Base-by-base conservation (phyloP, 2,329 filamentous ascomycete species). In the Fonsecaea monophora region DNA sequence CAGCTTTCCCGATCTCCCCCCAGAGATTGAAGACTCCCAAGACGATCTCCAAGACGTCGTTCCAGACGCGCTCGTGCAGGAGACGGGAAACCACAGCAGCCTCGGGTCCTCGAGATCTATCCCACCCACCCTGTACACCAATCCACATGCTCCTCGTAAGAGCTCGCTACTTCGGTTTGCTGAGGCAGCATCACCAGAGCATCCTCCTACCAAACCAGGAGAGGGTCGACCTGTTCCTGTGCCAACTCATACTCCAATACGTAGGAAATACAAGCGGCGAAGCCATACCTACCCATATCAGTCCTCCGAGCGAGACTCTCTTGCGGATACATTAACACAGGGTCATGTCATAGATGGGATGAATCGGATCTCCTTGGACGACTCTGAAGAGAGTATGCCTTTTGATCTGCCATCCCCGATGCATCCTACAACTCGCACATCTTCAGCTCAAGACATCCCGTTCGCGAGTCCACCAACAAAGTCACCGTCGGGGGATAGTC, bases 121-220 rank as follows among this genome's bases (percentile, higher is more conserved):
- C 7, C 42, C 45, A 10, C 54, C 66, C 12, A 15, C 38, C 15
- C 35, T 65, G 56, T 53, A 57, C 50, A 18, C 60, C 55, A 68
- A 62, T 37, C 64, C 57, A 53, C 72, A 72, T 67, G 69, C 70
- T 9, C 70, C 71, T 7, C 68, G 72, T 32, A 69, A 73, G 60
- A 72, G 70, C 65, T 74, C 71, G 12, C 58, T 73, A 25, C 65
- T 73, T 18, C 68, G 71, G 15, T 73, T 72, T 53, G 65, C 68
- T 34, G 64, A 66, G 58, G 65, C 55, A 18, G 63, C 57, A 10
- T 72, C 70, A 13, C 67, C 66, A 13, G 68, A 70, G 48, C 40
- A 40, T 25, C 32, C 53, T 6, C 35, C 68, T 42, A 12, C 48
- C 40, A 32, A 56, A 21, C 30, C 58, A 15, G 60, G 56, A 18